These are phyloP conservation scores for Chamaenerion angustifolium DNA, from an alignment of 345 rosid species.

Conservation along the genomic window DNA sequence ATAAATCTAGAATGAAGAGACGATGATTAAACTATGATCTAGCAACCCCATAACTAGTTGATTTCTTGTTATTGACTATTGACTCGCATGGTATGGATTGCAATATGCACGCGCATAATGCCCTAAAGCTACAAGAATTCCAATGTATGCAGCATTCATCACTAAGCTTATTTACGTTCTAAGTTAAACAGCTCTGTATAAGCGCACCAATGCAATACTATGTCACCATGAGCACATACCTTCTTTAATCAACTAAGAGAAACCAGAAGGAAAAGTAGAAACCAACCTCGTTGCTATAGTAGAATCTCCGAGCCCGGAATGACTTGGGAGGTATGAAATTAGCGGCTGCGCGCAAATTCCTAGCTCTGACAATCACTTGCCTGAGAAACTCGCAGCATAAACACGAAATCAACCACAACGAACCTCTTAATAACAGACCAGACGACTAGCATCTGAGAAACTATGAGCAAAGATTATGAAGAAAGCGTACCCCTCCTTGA, in stretches of 20 bases:
- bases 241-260: background rate
- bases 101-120: too few species aligned
- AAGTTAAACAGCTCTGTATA: too few species aligned
- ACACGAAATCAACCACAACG: background rate
- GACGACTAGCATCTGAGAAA: background rate
- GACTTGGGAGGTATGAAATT: slow-evolving; percentile 80
- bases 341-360: slow-evolving; percentile 77
- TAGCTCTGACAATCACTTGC: slow-evolving; percentile 76
- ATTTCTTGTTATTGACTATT: too few species aligned
- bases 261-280: background rate
- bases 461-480: background rate
- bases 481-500: slow-evolving; percentile 66
- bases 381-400: slow-evolving; percentile 22
- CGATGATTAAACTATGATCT: too few species aligned
- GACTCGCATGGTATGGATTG: too few species aligned
- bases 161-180: too few species aligned
- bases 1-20: too few species aligned
- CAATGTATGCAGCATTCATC: too few species aligned
- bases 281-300: slow-evolving; percentile 77
- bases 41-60: too few species aligned
- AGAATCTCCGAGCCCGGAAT: slow-evolving; percentile 71
- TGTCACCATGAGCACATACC: background rate
- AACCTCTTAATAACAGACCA: background rate
- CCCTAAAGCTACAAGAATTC: too few species aligned
- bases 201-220: too few species aligned